These are phyloP conservation scores for Colletotrichum aenigma DNA, from an alignment of 2,329 filamentous ascomycete species.

Conservation along the genomic window DNA sequence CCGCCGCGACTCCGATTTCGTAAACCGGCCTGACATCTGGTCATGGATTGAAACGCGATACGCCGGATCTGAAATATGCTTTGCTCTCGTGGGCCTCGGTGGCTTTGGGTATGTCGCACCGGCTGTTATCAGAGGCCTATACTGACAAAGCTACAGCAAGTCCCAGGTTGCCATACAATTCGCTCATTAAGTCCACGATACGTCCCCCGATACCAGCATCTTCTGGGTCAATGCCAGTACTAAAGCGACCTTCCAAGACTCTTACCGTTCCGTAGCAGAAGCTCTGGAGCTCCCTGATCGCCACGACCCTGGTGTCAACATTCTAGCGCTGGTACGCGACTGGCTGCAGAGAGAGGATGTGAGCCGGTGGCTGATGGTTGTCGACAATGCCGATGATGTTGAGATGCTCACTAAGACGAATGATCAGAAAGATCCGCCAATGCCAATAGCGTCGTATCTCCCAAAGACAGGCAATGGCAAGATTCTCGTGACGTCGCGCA, in stretches of 20 bases:
- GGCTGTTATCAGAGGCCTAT: background rate
- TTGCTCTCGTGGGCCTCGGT: slow-evolving; percentile 17
- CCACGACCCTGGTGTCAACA: slow-evolving; percentile 4
- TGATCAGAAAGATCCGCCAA: background rate
- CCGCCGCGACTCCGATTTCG: slow-evolving; percentile 16
- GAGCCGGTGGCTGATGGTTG: slow-evolving; percentile 24
- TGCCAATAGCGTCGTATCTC: slow-evolving; percentile 20
- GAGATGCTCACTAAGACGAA: background rate
- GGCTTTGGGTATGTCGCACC: slow-evolving; percentile 16
- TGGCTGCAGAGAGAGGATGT: slow-evolving; percentile 21
- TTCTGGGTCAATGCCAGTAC: slow-evolving; percentile 20
- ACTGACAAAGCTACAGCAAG: slow-evolving; percentile 17
- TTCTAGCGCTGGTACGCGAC: slow-evolving; percentile 17
- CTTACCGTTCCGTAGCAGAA: slow-evolving; percentile 12
- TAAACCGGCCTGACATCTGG: slow-evolving; percentile 11
- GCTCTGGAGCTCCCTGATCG: slow-evolving; percentile 6
- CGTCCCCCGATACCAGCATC: slow-evolving; percentile 1
- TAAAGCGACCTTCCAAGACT: slow-evolving; percentile 14
- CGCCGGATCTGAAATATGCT: background rate
- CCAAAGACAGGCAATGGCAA: slow-evolving; percentile 18
- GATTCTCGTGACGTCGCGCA: slow-evolving; percentile 22
- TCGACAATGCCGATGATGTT: slow-evolving; percentile 19
- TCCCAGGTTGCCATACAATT: slow-evolving; percentile 23
- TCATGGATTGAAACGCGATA: slow-evolving; percentile 9
- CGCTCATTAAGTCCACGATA: slow-evolving; percentile 1